Evolutionary conservation across 441 rosid genomes (phyloP).

Genomic region (Adansonia gregorii): DNA sequence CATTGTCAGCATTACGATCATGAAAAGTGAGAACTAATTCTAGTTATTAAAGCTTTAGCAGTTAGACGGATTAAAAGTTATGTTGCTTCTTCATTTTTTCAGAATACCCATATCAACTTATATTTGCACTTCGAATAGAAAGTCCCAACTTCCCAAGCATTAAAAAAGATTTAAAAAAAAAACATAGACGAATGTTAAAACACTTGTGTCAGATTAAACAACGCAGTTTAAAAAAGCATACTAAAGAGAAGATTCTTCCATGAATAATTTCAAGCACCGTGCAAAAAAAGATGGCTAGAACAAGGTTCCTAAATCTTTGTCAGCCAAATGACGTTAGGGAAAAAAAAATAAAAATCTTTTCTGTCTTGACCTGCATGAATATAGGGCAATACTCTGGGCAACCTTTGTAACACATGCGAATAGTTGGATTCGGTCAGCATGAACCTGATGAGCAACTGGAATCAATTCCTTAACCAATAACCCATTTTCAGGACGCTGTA

Average conservation of each 20-base stretch:
- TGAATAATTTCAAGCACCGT: not conserved
- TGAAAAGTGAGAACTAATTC: not conserved
- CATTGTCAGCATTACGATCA: not conserved
- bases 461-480: constrained; percentile 46
- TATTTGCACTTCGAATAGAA: not conserved
- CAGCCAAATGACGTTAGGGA: not conserved
- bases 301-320: not conserved
- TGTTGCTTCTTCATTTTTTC: not conserved
- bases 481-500: constrained; percentile 53
- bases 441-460: constrained; percentile 50
- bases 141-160: not conserved
- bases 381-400: constrained; percentile 32
- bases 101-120: not conserved
- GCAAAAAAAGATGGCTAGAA: not conserved
- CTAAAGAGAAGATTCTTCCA: not conserved
- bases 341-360: not conserved
- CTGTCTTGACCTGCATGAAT: constrained; percentile 45
- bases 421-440: constrained; percentile 41
- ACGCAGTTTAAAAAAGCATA: not conserved
- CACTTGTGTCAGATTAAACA: not conserved
- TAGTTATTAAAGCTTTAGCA: not conserved
- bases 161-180: not conserved
- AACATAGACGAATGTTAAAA: not conserved
- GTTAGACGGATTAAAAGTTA: not conserved
- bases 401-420: constrained; percentile 42